phyloP scores from a whole-genome alignment of 768 basidiomycete species.

The Boletus reticulatus region DNA sequence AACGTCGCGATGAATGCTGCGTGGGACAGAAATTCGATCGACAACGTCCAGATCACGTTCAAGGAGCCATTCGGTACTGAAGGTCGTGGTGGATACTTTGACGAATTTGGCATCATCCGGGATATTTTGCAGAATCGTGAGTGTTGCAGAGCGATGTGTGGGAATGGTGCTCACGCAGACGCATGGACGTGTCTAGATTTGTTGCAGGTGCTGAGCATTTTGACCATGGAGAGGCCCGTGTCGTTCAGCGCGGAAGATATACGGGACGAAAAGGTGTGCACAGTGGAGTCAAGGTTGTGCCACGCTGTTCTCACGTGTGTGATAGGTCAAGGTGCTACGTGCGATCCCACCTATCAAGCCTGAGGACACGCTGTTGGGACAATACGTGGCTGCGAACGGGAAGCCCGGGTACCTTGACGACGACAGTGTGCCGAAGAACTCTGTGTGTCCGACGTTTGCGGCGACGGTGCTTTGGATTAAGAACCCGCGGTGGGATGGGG shows the following conservation, averaged over 20 bases:
- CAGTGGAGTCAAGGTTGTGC: slow-evolving; percentile 1
- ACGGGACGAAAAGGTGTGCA: slow-evolving; percentile 90
- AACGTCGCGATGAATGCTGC: slow-evolving; percentile 85
- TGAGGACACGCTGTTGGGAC: slow-evolving; percentile 85
- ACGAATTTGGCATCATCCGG: slow-evolving; percentile 99
- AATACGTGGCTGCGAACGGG: slow-evolving; percentile 84
- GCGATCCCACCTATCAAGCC: slow-evolving; percentile 79
- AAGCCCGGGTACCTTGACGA: slow-evolving; percentile 99
- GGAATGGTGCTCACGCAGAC: slow-evolving; percentile 13
- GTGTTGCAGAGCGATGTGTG: slow-evolving; percentile 33
- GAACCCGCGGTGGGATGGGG: slow-evolving; percentile 97
- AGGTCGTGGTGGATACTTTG: slow-evolving; percentile 99
- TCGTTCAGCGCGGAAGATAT: slow-evolving; percentile 98
- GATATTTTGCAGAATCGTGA: slow-evolving; percentile 97
- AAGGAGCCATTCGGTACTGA: slow-evolving; percentile 99
- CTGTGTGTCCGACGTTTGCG: slow-evolving; percentile 92
- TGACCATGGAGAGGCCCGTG: slow-evolving; percentile 98
- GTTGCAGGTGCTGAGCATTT: slow-evolving; percentile 88
- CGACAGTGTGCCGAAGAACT: slow-evolving; percentile 88
- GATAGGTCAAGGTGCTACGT: slow-evolving; percentile 92
- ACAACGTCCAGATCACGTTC: slow-evolving; percentile 98
- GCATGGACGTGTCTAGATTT: slow-evolving; percentile 57
- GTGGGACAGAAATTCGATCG: slow-evolving; percentile 96
- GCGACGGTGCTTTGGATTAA: slow-evolving; percentile 88
- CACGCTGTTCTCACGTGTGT: slow-evolving; percentile 14